Base-by-base conservation (phyloP, 2,329 filamentous ascomycete species). In the Lasiodiplodia theobromae region DNA sequence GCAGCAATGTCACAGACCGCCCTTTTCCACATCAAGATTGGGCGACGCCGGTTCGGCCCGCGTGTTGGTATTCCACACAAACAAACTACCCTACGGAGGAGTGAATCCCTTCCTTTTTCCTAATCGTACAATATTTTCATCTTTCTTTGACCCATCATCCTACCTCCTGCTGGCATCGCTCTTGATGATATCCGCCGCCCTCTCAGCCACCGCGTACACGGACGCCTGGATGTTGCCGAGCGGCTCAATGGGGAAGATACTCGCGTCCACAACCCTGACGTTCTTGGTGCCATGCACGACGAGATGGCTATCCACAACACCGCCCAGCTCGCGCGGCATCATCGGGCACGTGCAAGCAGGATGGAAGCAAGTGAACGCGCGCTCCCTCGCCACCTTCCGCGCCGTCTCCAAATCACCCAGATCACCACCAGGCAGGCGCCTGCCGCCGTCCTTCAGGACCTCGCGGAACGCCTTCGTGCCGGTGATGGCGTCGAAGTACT, bases 401-500 rank as follows among this genome's bases (percentile, higher is more conserved):
- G 65, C 68, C 18, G 38, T 44, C 1, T 69, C 68, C 5, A 69
- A 18, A 12, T 53, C 66, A 16, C 21, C 44, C 3, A 69, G 57
- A 8, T 58, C 60, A 6, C 31, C 31, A 1, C 21, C 38, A 3
- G 63, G 57, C 18, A 58, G 63, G 28, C 69, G 71, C 16, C 76
- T 75, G n/a, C 68, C 63, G 2, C 74, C 71, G 1, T 71, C 70
- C 63, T 79, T 81, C 6, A 83, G 70, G 3, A 79, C 70, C 5
- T 71, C 68, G 0, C 70, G 72, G 21, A 83, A 69, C 1, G 81
- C 78, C 37, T 74, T 69, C 0, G 79, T 75, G 11, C 73, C 67
- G 3, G 75, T 73, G 28, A 82, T 72, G 3, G 7, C 75, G 2
- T 82, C 77, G 2, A 81, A 74, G 54, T 78, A 79, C 18, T 75